A percentile compares a stretch with the other conserved stretches of the same genome.
phyloP scores from a whole-genome alignment of 2,329 filamentous ascomycete genomes.

The Monosporascus ibericus region DNA sequence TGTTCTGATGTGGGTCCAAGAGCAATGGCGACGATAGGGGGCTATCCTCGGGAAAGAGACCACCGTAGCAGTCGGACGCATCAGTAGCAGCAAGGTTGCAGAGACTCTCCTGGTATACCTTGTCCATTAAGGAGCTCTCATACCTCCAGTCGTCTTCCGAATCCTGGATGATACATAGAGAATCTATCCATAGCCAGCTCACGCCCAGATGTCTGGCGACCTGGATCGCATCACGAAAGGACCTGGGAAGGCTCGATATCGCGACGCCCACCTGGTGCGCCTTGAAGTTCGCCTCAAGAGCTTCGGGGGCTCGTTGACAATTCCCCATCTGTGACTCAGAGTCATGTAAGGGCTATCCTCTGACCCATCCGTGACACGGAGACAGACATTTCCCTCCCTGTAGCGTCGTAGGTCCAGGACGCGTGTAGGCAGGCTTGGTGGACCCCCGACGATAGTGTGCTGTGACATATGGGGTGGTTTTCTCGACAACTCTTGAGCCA shows the following conservation, averaged over 20 bases:
- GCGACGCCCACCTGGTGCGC: background rate
- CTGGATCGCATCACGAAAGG: background rate
- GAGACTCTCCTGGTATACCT: background rate
- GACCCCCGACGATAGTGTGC: background rate
- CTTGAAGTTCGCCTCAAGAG: background rate
- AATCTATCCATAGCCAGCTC: background rate
- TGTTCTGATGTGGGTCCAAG: background rate
- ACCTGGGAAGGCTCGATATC: background rate
- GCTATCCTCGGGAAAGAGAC: background rate
- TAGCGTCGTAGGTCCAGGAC: background rate
- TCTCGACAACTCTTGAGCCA: background rate
- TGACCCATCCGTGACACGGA: background rate
- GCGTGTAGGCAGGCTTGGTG: background rate
- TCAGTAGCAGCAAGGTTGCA: background rate
- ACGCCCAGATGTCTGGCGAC: background rate
- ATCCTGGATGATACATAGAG: background rate
- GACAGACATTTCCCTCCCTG: background rate
- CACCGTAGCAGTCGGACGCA: background rate
- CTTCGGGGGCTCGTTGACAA: background rate
- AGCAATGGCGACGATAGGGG: background rate
- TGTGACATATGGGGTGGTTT: background rate
- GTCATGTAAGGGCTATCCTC: background rate
- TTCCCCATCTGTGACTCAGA: background rate
- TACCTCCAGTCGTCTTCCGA: background rate
- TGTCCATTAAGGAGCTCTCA: background rate